Percentiles rank a stretch among this genome's conserved stretches.
Conservation (phyloP, 2,329 filamentous ascomycete species). For the Diaporthe sp. region DNA sequence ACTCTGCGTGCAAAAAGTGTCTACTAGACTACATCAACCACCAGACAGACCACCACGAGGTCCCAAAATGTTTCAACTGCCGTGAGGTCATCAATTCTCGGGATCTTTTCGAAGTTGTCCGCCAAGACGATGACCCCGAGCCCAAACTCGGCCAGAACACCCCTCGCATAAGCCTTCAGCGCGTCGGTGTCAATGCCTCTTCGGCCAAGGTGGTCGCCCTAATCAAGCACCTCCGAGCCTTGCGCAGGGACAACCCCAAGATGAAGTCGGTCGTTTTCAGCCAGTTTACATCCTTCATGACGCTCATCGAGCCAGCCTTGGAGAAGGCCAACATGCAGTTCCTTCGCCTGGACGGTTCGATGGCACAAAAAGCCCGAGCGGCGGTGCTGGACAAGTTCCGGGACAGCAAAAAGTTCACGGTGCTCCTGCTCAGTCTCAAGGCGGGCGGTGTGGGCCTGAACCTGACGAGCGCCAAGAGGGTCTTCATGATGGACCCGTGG, state of each 20-base stretch:
- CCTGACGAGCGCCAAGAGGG: slow-evolving; percentile 86
- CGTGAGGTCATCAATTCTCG: slow-evolving; percentile 84
- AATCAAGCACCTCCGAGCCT: slow-evolving; percentile 78
- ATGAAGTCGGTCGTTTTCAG: slow-evolving; percentile 96
- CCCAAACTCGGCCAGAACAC: slow-evolving; percentile 54
- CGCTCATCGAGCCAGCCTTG: slow-evolving; percentile 89
- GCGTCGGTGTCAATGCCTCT: slow-evolving; percentile 74
- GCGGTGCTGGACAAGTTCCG: slow-evolving; percentile 83
- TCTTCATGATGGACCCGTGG: slow-evolving; percentile 99
- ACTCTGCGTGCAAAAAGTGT: slow-evolving; percentile 95
- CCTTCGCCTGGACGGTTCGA: slow-evolving; percentile 91
- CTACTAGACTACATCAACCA: slow-evolving; percentile 92
- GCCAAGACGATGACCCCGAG: slow-evolving; percentile 76
- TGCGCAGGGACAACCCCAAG: slow-evolving; percentile 75
- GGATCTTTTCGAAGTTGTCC: slow-evolving; percentile 93
- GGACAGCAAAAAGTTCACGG: slow-evolving; percentile 71
- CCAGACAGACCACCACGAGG: slow-evolving; percentile 80
- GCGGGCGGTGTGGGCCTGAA: slow-evolving; percentile 97
- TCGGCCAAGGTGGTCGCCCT: slow-evolving; percentile 91
- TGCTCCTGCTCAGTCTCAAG: slow-evolving; percentile 86
- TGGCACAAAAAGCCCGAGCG: slow-evolving; percentile 87
- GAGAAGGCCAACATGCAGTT: slow-evolving; percentile 78
- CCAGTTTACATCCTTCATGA: slow-evolving; percentile 96
- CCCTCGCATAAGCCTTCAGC: slow-evolving; percentile 71
- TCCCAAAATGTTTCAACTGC: slow-evolving; percentile 91